phyloP scores from a whole-genome alignment of 768 basidiomycete species.

The Leccinum obscurum region DNA sequence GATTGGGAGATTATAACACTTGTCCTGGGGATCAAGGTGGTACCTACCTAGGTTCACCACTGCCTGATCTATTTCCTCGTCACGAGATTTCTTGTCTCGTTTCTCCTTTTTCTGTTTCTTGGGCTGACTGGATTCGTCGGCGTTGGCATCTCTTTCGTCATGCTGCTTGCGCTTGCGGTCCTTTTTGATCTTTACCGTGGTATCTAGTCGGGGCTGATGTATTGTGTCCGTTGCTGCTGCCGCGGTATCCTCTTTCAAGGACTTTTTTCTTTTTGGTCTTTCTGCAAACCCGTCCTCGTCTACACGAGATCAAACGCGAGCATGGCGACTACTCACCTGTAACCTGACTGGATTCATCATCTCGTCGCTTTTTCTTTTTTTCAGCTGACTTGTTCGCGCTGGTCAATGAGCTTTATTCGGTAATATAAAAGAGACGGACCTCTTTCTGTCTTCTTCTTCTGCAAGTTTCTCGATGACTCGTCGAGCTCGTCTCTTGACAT shows the following conservation, averaged over 20 bases:
- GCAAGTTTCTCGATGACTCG: neutral
- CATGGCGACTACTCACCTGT: constrained; percentile 1
- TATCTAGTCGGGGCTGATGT: too few species aligned
- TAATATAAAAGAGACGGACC: constrained; percentile 15
- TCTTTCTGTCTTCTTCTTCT: constrained; percentile 15
- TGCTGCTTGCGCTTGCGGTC: neutral
- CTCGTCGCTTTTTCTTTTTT: constrained; percentile 38
- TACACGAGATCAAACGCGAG: neutral
- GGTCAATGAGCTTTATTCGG: constrained; percentile 5
- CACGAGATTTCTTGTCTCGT: neutral
- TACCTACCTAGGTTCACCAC: constrained; percentile 5
- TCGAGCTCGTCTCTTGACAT: constrained; percentile 9
- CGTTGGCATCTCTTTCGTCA: neutral
- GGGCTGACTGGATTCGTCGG: neutral
- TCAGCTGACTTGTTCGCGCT: constrained; percentile 14
- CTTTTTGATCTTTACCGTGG: neutral
- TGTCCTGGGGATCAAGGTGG: neutral
- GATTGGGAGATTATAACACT: neutral
- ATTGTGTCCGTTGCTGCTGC: neutral
- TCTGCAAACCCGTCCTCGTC: constrained; percentile 5
- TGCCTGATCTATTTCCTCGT: neutral
- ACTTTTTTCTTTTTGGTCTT: constrained; percentile 13
- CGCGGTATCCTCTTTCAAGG: neutral
- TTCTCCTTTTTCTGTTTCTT: neutral
- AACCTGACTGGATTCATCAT: neutral